phyloP scores from a whole-genome alignment of 371 early-diverging fungal genomes.

The Mortierella sp. region DNA sequence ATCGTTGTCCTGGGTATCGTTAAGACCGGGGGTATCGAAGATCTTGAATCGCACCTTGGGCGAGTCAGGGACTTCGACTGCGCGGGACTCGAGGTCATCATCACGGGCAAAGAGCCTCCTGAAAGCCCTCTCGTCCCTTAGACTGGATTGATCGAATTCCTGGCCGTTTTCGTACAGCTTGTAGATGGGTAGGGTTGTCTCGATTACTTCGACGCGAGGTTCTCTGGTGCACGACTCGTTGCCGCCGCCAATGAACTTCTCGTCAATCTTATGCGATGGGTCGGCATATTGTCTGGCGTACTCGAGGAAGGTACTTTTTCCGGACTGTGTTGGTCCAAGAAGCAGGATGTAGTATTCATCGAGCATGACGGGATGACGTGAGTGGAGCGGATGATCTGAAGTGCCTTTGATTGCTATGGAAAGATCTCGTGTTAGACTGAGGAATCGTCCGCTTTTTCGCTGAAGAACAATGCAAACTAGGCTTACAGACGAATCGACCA shows the following conservation, averaged over 20 bases:
- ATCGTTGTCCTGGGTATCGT: conserved; percentile 6
- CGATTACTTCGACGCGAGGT: not conserved
- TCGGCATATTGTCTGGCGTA: conserved; percentile 5
- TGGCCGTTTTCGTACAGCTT: not conserved
- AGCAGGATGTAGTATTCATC: conserved; percentile 22
- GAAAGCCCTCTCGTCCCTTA: not conserved
- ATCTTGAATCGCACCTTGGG: not conserved
- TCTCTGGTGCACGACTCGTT: not conserved
- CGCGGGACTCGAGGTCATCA: not conserved
- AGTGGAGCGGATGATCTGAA: too few species aligned
- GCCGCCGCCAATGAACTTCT: not conserved
- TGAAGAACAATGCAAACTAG: too few species aligned
- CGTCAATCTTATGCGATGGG: not conserved
- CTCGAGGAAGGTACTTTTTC: conserved; percentile 18
- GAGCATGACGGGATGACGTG: too few species aligned
- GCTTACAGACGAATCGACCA: too few species aligned
- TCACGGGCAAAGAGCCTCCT: not conserved
- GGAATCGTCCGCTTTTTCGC: too few species aligned
- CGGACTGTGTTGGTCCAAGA: conserved; percentile 17
- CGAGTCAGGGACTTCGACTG: not conserved
- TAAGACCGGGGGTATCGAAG: conserved; percentile 9
- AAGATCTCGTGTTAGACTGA: too few species aligned
- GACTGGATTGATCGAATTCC: not conserved
- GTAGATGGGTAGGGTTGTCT: not conserved
- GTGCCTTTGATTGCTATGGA: too few species aligned